Evolutionary conservation across 148 eudicot genomes (phyloP).

Genomic region (Cornus suecica): DNA sequence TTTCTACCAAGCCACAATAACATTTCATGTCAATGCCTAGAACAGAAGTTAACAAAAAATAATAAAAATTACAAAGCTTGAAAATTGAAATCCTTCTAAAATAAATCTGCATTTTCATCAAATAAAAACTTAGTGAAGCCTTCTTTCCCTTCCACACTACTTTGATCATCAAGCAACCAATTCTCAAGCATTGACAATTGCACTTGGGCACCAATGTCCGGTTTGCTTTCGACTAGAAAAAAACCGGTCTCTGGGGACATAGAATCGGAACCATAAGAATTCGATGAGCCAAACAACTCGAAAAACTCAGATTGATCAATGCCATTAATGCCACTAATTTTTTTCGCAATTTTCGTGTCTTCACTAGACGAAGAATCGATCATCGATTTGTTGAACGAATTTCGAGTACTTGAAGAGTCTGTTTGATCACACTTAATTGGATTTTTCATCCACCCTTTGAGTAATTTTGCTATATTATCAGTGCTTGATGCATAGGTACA

Average conservation of each 20-base stretch:
- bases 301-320: slow-evolving; percentile 23
- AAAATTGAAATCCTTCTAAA: slow-evolving; percentile 15
- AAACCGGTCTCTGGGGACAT: slow-evolving; percentile 19
- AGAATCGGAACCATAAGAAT: slow-evolving; percentile 29
- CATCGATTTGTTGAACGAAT: slow-evolving; percentile 7
- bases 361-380: neutral
- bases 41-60: neutral
- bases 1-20: neutral
- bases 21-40: neutral
- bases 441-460: slow-evolving; percentile 36
- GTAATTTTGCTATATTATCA: slow-evolving; percentile 53
- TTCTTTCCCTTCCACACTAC: slow-evolving; percentile 20
- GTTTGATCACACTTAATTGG: slow-evolving; percentile 10
- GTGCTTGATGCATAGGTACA: slow-evolving; percentile 39
- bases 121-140: slow-evolving; percentile 26
- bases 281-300: slow-evolving; percentile 29
- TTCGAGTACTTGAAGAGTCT: slow-evolving; percentile 19
- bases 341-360: slow-evolving; percentile 3
- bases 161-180: slow-evolving; percentile 47
- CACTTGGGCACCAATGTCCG: slow-evolving; percentile 7
- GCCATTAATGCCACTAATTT: slow-evolving; percentile 24
- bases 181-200: slow-evolving; percentile 44
- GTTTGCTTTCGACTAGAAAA: slow-evolving; percentile 24
- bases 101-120: slow-evolving; percentile 27
- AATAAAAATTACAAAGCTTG: neutral